Conservation (phyloP, 2,329 filamentous ascomycete genomes). For the Colletotrichum incanum region DNA sequence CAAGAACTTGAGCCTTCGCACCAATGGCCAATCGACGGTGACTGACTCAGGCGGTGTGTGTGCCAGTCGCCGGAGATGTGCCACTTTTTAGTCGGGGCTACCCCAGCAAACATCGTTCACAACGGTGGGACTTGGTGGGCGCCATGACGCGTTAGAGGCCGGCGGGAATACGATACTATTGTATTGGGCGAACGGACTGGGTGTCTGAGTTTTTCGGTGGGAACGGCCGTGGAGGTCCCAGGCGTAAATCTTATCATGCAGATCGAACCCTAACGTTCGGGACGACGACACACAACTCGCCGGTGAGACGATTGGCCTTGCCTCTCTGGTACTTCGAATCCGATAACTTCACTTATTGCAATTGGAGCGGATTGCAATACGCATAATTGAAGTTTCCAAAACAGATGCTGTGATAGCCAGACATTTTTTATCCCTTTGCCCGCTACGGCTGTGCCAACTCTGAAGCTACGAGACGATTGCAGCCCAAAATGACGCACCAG, state of each 20-base stretch:
- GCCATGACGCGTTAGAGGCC: background rate
- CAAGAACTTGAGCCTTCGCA: background rate
- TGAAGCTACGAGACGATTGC: background rate
- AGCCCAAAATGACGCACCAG: conserved; percentile 16
- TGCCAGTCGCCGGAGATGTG: background rate
- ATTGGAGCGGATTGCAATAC: background rate
- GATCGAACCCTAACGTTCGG: conserved; percentile 14
- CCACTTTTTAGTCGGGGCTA: background rate
- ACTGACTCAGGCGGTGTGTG: background rate
- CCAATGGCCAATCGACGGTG: background rate
- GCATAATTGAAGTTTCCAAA: background rate
- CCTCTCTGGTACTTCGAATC: background rate
- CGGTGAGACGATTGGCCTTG: background rate
- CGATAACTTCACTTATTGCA: background rate
- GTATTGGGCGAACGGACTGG: conserved; percentile 7
- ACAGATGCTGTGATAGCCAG: background rate
- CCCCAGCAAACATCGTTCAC: background rate
- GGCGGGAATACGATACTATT: background rate
- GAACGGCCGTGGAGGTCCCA: background rate
- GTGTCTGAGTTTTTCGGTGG: conserved; percentile 16
- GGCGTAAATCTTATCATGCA: conserved; percentile 13
- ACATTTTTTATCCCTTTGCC: background rate
- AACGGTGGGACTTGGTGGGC: conserved; percentile 9
- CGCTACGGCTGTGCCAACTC: too few relatives aligned
- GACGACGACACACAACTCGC: conserved; percentile 11